Evolutionary conservation across 2,329 filamentous ascomycete species (phyloP), one percentile per base, ranked within the genome.

Genomic region (Aureobasidium sp.): DNA sequence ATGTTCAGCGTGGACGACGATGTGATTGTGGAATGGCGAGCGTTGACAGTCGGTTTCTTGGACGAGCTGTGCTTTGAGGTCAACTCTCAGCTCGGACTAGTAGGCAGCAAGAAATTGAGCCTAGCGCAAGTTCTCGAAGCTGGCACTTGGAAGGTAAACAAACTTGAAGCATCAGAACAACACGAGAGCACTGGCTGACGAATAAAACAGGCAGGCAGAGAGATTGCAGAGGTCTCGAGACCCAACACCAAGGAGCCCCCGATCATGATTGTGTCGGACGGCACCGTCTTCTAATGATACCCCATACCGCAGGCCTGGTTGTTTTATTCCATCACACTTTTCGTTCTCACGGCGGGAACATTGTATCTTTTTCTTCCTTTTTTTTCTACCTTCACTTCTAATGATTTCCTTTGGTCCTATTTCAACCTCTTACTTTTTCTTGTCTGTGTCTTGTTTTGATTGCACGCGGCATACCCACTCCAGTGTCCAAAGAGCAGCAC

Each of bases 241-340:
- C 94, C 94, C 26, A 97, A 97, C 71, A 97, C 94, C 58, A 96
- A 94, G 77, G 91, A 96, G 73, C 91, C 93, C 36, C 94, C 94
- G 5, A 97, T 99, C 71, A 87, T 97, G 77, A 97, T 97, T 69
- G 84, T 96, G 68, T 96, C 91, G 67, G 94, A 99, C 74, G 94
- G 94, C 65, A 97, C 94, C 27, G 90, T 99, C 67, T 97, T 99
- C 74, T 96, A 85, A 76, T 59, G 74, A 76, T 77, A 76, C 74
- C 74, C 75, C 34, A 29, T 26, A 60, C 57, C 34, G 57, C 57
- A 60, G 44, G 57, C 57, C 44, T 51, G 46, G 48, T 47, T 50
- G 34, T 51, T 61, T 61, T 61, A 47, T 58, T 58, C 55, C 7
- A 27, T 39, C 46, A 42, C 26, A 29, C 32, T 57, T 57, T 48